Evolutionary conservation across 805 yeast species (phyloP), one percentile per base, ranked within the genome.

Genomic region (Ogataea ganodermae): DNA sequence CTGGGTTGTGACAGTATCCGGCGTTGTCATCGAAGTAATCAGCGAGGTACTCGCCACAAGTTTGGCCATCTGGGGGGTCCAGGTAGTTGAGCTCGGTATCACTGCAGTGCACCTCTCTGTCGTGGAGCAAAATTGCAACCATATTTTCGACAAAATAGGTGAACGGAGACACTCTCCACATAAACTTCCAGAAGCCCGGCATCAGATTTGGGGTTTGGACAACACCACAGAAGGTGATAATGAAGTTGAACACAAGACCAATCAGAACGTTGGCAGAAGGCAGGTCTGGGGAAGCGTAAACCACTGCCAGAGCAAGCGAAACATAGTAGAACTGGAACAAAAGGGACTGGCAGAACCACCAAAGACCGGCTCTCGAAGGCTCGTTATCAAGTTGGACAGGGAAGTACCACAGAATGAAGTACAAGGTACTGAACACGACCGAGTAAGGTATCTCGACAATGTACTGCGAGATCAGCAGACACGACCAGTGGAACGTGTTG

Each of bases 171-270:
- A 73, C 74, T 55, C 85, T 78, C 78, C 86, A 83, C 90, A 88
- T 85, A 63, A 85, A 88, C 39, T 78, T 81, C 95, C 95, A 88
- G 72, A 88, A 88, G 1, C 87, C 82, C 10, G 95, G 94, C 83
- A 86, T 76, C 44, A 73, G 67, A 2, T 51, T 33, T 6, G 68
- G 68, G 14, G 82, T 79, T 59, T 83, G 88, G 49, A 83, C 70
- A 47, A 84, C 84, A 70, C 91, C 89, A 63, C 86, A 75, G 70
- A 86, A 86, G 18, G 83, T 70, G 47, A 84, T 73, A 57, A 78
- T 65, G 61, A 85, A 76, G 28, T 84, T 70, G 62, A 80, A 76
- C 51, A 79, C 65, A 54, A 85, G 65, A 36, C 84, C 75, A 44
- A 76, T 68, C 38, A 84, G 65, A 45, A 82, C 81, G 40, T 80